phyloP scores from a whole-genome alignment of 1,284 basidiomycete genomes.

The Moesziomyces aphidis region DNA sequence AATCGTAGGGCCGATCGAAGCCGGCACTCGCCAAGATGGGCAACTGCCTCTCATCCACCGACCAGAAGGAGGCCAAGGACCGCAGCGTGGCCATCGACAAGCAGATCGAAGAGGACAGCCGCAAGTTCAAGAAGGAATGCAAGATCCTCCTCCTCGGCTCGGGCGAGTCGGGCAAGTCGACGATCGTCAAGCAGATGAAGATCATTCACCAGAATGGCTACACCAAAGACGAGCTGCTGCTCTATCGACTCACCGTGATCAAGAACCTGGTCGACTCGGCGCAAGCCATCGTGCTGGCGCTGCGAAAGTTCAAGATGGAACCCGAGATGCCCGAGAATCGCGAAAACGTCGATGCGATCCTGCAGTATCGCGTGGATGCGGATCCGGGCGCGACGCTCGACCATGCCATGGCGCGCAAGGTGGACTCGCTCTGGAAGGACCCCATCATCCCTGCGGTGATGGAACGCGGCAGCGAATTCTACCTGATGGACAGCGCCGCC shows the following conservation, averaged over 20 bases:
- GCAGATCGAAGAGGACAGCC: constrained; percentile 73
- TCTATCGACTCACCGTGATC: constrained; percentile 80
- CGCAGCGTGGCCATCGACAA: constrained; percentile 71
- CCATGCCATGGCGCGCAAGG: constrained; percentile 75
- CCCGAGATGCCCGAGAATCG: constrained; percentile 80
- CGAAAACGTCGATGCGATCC: constrained; percentile 73
- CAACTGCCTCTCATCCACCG: constrained; percentile 56
- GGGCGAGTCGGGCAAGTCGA: constrained; percentile 92
- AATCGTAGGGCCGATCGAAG: not conserved
- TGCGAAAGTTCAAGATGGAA: constrained; percentile 88
- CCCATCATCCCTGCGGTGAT: constrained; percentile 86
- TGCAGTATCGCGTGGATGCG: constrained; percentile 62
- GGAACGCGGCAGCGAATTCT: constrained; percentile 89
- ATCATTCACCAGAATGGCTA: constrained; percentile 97
- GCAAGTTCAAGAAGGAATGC: constrained; percentile 85
- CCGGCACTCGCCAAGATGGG: constrained; percentile 46
- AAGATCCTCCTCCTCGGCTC: constrained; percentile 89
- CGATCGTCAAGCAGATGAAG: constrained; percentile 99
- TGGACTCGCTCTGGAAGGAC: constrained; percentile 89
- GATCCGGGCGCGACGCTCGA: constrained; percentile 68
- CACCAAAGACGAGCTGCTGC: constrained; percentile 80
- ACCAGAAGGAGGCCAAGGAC: constrained; percentile 61
- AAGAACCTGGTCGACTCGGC: constrained; percentile 73
- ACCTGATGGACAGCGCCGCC: constrained; percentile 93
- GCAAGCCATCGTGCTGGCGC: constrained; percentile 87